Evolutionary conservation across 2,329 filamentous ascomycete genomes (phyloP).

Genomic region (Colletotrichum scovillei): DNA sequence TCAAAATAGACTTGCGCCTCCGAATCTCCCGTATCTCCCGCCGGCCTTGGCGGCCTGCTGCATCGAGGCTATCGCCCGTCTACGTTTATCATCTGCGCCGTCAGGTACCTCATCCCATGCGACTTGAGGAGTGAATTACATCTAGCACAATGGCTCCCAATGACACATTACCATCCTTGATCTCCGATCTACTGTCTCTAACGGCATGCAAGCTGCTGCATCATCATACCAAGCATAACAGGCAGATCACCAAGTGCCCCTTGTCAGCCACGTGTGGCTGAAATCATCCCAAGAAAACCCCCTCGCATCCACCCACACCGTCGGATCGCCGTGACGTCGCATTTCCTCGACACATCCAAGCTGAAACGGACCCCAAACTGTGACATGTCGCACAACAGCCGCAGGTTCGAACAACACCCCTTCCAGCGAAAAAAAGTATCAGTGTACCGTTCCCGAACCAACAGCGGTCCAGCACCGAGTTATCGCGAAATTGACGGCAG

Average conservation of each 20-base stretch:
- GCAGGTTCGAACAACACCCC: neutral
- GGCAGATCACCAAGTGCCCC: neutral
- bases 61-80: too few relatives aligned
- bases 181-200: too few relatives aligned
- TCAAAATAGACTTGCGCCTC: neutral
- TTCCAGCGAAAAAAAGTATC: neutral
- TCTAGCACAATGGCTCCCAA: too few relatives aligned
- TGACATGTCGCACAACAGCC: constrained; percentile 30
- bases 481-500: neutral
- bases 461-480: neutral
- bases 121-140: too few relatives aligned
- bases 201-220: too few relatives aligned
- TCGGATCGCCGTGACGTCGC: constrained; percentile 15
- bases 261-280: constrained; percentile 23
- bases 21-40: neutral
- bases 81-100: neutral
- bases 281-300: neutral
- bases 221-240: neutral
- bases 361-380: constrained; percentile 33
- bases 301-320: neutral
- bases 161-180: too few relatives aligned
- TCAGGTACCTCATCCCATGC: too few relatives aligned
- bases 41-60: too few relatives aligned
- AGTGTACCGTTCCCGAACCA: neutral
- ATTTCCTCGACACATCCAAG: constrained; percentile 8